Conservation (phyloP, 176 grass and related monocot genomes). For the Raddia guianensis region DNA sequence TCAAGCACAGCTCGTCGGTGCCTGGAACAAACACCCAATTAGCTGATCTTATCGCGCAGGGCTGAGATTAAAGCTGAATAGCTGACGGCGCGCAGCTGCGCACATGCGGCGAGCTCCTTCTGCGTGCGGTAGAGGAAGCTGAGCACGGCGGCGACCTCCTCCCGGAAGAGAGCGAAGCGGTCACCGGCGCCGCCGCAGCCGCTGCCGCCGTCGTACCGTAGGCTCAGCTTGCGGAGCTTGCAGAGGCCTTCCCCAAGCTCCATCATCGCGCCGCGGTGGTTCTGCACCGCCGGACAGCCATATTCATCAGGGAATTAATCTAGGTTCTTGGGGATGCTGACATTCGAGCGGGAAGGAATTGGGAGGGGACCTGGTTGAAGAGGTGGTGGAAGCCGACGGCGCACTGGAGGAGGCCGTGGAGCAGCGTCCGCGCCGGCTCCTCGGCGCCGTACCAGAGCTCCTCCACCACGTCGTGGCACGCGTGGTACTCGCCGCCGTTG, state of each 20-base stretch:
- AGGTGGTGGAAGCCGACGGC: constrained; percentile 87
- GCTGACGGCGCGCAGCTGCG: neutral
- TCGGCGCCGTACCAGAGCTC: constrained; percentile 86
- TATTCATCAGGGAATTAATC: no score
- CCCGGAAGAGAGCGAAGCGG: constrained; percentile 59
- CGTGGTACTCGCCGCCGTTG: constrained; percentile 74
- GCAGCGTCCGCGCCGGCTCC: constrained; percentile 71
- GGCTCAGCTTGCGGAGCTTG: constrained; percentile 75
- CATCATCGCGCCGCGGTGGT: constrained; percentile 91
- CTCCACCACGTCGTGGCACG: constrained; percentile 89
- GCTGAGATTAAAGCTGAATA: neutral
- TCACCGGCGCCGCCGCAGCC: neutral
- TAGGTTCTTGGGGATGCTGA: no score
- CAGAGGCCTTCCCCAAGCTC: constrained; percentile 91
- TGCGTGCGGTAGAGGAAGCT: constrained; percentile 89
- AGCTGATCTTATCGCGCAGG: neutral
- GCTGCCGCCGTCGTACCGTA: constrained; percentile 12
- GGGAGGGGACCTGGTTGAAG: constrained; percentile 54
- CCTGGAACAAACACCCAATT: constrained; percentile 32
- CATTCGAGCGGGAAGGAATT: no score
- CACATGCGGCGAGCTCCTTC: constrained; percentile 86
- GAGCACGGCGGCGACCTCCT: constrained; percentile 70
- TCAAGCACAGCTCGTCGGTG: constrained; percentile 58
- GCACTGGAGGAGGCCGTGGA: constrained; percentile 83
- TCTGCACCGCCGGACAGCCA: constrained; percentile 35